Percentiles rank a stretch among this genome's conserved stretches.
Evolutionary conservation across 1,284 basidiomycete species (phyloP).

Genomic region (Austropuccinia psidii): DNA sequence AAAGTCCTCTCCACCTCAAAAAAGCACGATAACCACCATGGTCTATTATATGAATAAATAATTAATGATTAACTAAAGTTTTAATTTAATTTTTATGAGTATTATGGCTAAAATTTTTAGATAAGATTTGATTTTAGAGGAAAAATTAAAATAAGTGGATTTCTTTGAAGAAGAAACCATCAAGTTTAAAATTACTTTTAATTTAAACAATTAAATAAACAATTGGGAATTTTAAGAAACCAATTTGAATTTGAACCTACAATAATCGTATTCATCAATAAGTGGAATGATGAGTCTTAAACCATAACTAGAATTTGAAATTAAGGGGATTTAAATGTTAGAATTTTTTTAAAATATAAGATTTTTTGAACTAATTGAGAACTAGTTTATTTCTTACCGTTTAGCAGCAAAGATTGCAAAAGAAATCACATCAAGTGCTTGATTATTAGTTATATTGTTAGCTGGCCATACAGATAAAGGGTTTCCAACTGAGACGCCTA

Average conservation of each 20-base stretch:
- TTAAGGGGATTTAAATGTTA: too few species aligned
- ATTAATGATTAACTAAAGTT: too few species aligned
- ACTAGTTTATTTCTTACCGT: conserved; percentile 28
- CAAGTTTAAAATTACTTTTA: too few species aligned
- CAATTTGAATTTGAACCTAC: conserved; percentile 35
- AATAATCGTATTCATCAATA: conserved; percentile 46
- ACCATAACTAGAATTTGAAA: conserved; percentile 42
- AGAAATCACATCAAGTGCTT: conserved; percentile 47
- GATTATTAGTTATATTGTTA: conserved; percentile 46
- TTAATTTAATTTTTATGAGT: too few species aligned
- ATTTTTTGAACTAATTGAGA: neutral
- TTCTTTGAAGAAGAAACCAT: too few species aligned
- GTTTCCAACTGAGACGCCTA: conserved; percentile 49
- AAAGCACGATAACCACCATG: conserved; percentile 28
- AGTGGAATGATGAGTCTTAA: conserved; percentile 48
- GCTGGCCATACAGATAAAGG: conserved; percentile 46
- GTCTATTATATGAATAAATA: conserved; percentile 9
- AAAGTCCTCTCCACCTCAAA: conserved; percentile 15
- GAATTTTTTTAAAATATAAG: neutral
- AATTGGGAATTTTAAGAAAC: too few species aligned
- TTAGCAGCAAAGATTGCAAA: conserved; percentile 48
- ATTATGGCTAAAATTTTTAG: too few species aligned
- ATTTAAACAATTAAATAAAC: too few species aligned
- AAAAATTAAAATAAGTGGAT: too few species aligned
- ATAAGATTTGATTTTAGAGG: too few species aligned